Base-by-base conservation (phyloP, 2,329 filamentous ascomycete species). In the Metarhizium rileyi region DNA sequence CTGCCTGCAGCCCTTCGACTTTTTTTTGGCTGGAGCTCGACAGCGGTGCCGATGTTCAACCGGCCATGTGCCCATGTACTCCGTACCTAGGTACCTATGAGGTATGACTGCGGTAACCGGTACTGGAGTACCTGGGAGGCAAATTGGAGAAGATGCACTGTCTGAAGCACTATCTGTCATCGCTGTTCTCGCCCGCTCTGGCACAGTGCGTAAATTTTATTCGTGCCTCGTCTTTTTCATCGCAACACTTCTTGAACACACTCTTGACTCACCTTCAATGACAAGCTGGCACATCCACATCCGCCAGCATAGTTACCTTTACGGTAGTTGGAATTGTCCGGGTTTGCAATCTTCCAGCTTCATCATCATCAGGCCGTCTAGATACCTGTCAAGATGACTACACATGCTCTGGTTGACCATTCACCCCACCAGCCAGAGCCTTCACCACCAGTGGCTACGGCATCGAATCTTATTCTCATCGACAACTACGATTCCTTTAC, bases 401-500 rank as follows among this genome's bases (percentile, higher is more conserved):
- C 70, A 36, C 55, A 65, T 33, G 70, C 74, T 53, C 72, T 81
- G 52, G 68, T 80, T 56, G 91, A 96, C 65, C 84, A 96, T 68
- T 96, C 91, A 52, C 90, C 90, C 61, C 84, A 86, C 64, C 84
- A 95, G 67, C 87, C 88, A 52, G 78, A 85, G 55, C 84, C 86
- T 47, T 83, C 84, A 27, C 74, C 83, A 47, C 82, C 83, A 33
- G 75, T 96, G 48, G 67, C 84, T 23, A 90, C 83, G 46, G 93
- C 93, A 25, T 87, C 86, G 50, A 97, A 97, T 68, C 78, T 98
- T 51, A 80, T 98, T 55, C 77, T 98, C 55, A 96, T 98, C 61
- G 93, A 98, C 75, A 98, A 98, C 70, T 98, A 97, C 69, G 93
- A 98, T 69, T 97, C 93, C 3, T 98, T 98, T 68, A 96, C 91